Conservation (phyloP, 2,329 filamentous ascomycete species). For the Ascomycota sp. region DNA sequence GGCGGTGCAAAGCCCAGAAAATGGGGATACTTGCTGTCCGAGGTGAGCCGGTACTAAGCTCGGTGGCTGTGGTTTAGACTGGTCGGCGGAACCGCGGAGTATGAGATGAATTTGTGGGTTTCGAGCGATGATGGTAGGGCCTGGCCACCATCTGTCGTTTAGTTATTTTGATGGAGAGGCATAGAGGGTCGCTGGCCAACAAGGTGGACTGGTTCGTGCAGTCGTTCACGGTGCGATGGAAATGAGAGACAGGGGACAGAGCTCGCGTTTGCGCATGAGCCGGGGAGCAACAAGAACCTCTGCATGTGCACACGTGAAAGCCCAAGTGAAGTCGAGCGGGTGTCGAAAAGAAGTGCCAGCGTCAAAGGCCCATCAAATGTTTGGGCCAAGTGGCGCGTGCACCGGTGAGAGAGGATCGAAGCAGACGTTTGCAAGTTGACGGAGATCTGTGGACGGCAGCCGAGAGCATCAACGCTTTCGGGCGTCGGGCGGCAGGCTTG, state of each 20-base stretch:
- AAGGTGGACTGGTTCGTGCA: conserved; percentile 1
- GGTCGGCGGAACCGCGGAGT: conserved; percentile 5
- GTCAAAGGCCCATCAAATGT: conserved; percentile 1
- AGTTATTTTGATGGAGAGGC: conserved; percentile 4
- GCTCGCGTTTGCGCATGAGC: conserved; percentile 20
- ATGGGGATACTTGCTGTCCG: no score
- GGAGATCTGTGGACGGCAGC: no score
- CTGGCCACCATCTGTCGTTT: conserved; percentile 8
- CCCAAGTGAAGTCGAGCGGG: no score
- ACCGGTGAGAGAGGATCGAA: background rate
- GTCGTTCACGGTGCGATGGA: conserved; percentile 13
- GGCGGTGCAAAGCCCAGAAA: conserved; percentile 3
- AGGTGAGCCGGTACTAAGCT: conserved; percentile 10
- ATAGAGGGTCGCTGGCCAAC: conserved; percentile 3
- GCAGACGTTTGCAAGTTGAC: no score
- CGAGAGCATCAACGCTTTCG: no score
- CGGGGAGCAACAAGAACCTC: conserved; percentile 6
- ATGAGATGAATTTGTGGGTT: conserved; percentile 1
- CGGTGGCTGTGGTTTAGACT: conserved; percentile 6
- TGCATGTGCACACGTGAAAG: conserved; percentile 6
- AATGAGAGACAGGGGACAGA: conserved; percentile 11
- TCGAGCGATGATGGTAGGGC: conserved; percentile 3
- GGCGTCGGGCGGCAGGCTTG: no score
- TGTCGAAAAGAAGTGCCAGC: background rate
- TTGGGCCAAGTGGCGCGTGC: conserved; percentile 1